Base-by-base conservation (phyloP, 2,329 filamentous ascomycete genomes). In the Aspergillus awamori region DNA sequence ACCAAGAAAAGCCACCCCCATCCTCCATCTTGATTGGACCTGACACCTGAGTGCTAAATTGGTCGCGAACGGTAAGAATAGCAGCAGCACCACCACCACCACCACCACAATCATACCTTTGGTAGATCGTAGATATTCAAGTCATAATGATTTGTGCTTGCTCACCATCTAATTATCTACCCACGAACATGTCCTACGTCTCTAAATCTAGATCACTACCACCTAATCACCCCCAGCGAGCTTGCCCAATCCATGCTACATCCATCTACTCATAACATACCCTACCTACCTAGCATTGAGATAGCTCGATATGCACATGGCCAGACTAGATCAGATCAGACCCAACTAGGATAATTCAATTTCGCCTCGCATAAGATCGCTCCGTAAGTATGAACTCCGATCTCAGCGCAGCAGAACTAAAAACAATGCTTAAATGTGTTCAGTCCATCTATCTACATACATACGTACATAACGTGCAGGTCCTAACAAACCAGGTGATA, bases 361-460 rank as follows among this genome's bases (percentile, higher is more conserved):
- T 20, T 20, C 20, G 20, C 20, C 61, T 61, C 61, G 58, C 61
- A 61, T 53, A 39, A 61, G 55, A 54, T 59, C 48, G 28, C 3
- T 10, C 11, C 28, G 28, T 4, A 55, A 53, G 43, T 20, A 20
- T 20, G 20, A 20, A 20, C 20, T 53, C 49, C 53, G 57, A 56
- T 54, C 43, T 48, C 47, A 49, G 52, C 48, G 53, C 33, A 36
- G 33, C 11, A 36, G 26, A 5, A 26, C 4, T 15, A 36, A 10
- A 15, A 33, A 20, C 24, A 39, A 58, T 45, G 57, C 57, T 58
- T 53, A 30, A 41, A 49, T 38, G 43, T 49, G 28, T 48, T 36
- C 43, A 49, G 28, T 26, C 33, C 54, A 38, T 47, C 22, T 43
- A 43, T 43, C 39, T 17, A 20, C 39, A n/a, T 43, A 43, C 39